Evolutionary conservation across 441 rosid species (phyloP), one percentile per base, ranked within the genome.

Genomic region (Jatropha multifida): DNA sequence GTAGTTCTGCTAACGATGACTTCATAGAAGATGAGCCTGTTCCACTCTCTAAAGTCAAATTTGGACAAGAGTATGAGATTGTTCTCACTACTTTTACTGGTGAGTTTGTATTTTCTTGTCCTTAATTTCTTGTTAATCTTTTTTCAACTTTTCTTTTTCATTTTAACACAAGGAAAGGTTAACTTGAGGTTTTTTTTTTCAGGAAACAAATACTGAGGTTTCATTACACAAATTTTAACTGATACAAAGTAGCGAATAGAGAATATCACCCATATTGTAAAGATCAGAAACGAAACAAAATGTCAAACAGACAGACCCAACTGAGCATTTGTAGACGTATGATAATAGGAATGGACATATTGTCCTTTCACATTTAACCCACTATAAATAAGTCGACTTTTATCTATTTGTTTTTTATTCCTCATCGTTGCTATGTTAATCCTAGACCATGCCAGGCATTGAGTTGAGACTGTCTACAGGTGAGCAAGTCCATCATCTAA

Each of bases 61-160:
- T 84, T 80, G 96, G 96, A 62, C 92, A 92, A 62, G 85, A 86
- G 76, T 94, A 94, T 48, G 98, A 94, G 83, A 81, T 94, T 75
- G 90, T 89, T 37, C 93, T 94, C 79, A 94, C 97, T 18, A 94
- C 97, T 71, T 90, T 92, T 78, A 90, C 98, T 3, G 98, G 98
- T 94, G 79, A 69, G 77, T 59, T 42, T n/a, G 4, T 7, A 18
- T 23, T 42, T 3, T 40, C 52, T 48, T 18, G 5, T 10, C n/a
- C n/a, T n/a, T n/a, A n/a, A n/a, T 42, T 3, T 40, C 52, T 48
- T 18, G 5, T 10, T 62, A n/a, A 32, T 37, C 38, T 23, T n/a
- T 65, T 38, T 32, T 32, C 32, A 32, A 32, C 32, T 32, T 32
- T 32, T 32, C 32, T 32, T 32, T 32, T 32, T 32, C 32, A 32